Percentiles rank a stretch among this genome's conserved stretches.
Conservation (phyloP, 257 asterid species). For the Handroanthus guayacan region DNA sequence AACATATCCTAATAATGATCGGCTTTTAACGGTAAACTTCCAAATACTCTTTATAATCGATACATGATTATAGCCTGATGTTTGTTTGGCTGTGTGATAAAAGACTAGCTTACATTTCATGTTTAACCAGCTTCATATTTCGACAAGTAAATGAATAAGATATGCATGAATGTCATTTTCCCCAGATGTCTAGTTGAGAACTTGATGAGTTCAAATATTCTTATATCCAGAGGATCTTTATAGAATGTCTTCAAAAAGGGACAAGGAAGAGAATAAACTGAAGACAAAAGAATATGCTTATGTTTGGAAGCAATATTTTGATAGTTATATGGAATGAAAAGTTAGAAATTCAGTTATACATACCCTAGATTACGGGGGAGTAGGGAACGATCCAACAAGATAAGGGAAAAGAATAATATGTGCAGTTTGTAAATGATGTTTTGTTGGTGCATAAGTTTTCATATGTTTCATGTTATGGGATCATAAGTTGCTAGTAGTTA, state of each 20-base stretch:
- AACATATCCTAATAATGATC: slow-evolving; percentile 86
- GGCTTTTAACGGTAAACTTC: slow-evolving; percentile 78
- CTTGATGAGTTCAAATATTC: slow-evolving; percentile 12
- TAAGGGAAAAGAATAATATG: not conserved
- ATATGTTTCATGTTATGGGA: not conserved
- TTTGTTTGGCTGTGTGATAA: slow-evolving; percentile 17
- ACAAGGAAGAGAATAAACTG: not conserved
- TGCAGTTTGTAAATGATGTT: not conserved
- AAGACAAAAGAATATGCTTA: not conserved
- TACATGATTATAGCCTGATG: slow-evolving; percentile 17
- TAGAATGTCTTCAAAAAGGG: slow-evolving; percentile 8
- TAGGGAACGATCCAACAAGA: not conserved
- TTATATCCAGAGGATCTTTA: slow-evolving; percentile 9
- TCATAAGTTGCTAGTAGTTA: not conserved
- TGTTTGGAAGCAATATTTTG: slow-evolving; percentile 9
- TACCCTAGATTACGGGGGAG: slow-evolving; percentile 10
- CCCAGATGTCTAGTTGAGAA: slow-evolving; percentile 24
- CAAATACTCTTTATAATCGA: slow-evolving; percentile 32
- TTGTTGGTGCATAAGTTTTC: slow-evolving; percentile 4
- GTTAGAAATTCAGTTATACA: not conserved
- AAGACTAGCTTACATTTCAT: slow-evolving; percentile 21
- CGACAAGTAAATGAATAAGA: slow-evolving; percentile 1
- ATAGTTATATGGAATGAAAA: not conserved
- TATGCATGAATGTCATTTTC: slow-evolving; percentile 16
- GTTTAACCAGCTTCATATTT: slow-evolving; percentile 20